phyloP scores from a whole-genome alignment of 768 basidiomycete species.

The Mycena galericulata region DNA sequence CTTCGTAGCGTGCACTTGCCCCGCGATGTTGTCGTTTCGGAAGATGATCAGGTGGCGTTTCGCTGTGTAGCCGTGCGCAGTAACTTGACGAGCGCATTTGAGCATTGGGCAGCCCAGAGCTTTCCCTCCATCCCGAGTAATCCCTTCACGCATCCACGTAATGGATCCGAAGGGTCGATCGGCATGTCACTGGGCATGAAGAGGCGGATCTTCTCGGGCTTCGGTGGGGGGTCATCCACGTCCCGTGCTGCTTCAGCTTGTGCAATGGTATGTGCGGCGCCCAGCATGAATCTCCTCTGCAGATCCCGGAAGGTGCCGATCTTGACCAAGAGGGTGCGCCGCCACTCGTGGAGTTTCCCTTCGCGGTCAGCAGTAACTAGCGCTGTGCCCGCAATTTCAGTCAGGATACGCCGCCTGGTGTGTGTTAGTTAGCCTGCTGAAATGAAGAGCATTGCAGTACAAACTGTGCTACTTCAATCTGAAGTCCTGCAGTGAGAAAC shows the following conservation, averaged over 20 bases:
- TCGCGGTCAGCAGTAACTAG: too few relatives aligned
- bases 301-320: too few relatives aligned
- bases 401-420: too few relatives aligned
- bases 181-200: background rate
- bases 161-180: background rate
- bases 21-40: background rate
- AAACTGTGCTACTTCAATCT: too few relatives aligned
- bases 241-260: background rate
- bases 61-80: conserved; percentile 22
- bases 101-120: conserved; percentile 17
- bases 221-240: background rate
- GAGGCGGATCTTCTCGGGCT: background rate
- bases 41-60: conserved; percentile 37
- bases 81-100: background rate
- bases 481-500: too few relatives aligned
- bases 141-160: background rate
- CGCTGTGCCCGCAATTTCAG: too few relatives aligned
- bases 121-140: background rate
- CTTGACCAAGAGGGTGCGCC: too few relatives aligned
- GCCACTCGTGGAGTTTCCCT: too few relatives aligned
- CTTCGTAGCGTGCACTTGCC: background rate
- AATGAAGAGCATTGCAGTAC: too few relatives aligned
- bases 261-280: too few relatives aligned
- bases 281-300: too few relatives aligned
- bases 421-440: too few relatives aligned